Evolutionary conservation across 345 rosid species (phyloP), one percentile per base, ranked within the genome.

Genomic region (Lepidium didymum): DNA sequence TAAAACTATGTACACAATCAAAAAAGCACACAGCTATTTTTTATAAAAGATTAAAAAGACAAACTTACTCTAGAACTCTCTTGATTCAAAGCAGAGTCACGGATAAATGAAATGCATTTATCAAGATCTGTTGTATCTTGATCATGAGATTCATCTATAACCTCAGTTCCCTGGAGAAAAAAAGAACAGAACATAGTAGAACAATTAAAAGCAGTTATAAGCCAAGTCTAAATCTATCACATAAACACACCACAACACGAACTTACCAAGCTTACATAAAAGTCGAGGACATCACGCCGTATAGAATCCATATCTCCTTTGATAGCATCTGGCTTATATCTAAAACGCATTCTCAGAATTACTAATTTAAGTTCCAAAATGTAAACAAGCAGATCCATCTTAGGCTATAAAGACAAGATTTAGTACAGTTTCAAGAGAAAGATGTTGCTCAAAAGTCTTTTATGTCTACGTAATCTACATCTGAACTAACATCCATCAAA

Each of bases 241-340:
- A 8, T 33, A 8, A 50, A 36, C 14, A 67, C 25, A 37, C 5
- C 46, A 33, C 18, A 73, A 1, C 10, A 25, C 0, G 21, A 78
- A 62, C 77, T 74, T 78, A 91, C 99, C 83, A 84, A 72, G 69
- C 50, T 79, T 4, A 50, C 2, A 73, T 91, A 95, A 72, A 87
- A 95, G 11, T 84, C 72, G 56, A 67, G 75, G 15, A 95, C 96
- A 67, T 86, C 94, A 16, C 35, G 62, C 4, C 92, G 80, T 50
- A 91, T 67, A 7, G 99, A 95, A 62, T 95, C 99, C 99, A 95
- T 85, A 73, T 95, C 99, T 75, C 97, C 99, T 72, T 87, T 86
- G 64, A 95, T 95, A 42, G 85, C 74, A 54, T 89, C 96, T 1
- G 93, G 96, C 75, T 81, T 87, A 79, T 81, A 89, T 79, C 93